A percentile compares a stretch with the other conserved stretches of the same genome.
Conservation (phyloP, 2,329 filamentous ascomycete genomes). For the Arthrobotrys megalospora region DNA sequence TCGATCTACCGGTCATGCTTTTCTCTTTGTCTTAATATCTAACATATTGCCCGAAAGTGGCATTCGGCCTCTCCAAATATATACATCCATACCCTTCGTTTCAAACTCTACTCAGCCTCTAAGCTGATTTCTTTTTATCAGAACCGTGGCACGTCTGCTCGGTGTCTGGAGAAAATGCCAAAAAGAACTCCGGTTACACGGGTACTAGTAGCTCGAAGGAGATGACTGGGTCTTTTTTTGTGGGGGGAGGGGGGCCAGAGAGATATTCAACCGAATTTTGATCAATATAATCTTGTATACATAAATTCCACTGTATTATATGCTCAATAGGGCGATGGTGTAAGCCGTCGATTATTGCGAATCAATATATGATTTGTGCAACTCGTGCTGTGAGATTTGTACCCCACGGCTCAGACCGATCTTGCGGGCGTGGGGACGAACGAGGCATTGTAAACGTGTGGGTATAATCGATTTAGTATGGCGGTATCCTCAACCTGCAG, state of each 20-base stretch:
- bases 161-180: not conserved
- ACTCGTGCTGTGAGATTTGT: too few species aligned
- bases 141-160: not conserved
- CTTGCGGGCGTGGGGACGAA: too few species aligned
- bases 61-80: too few species aligned
- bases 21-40: conserved; percentile 2
- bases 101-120: too few species aligned
- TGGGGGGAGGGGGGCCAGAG: too few species aligned
- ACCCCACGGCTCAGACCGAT: too few species aligned
- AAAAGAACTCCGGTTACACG: too few species aligned
- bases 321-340: not conserved
- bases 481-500: not conserved
- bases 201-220: not conserved
- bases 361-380: too few species aligned
- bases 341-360: not conserved
- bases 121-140: too few species aligned
- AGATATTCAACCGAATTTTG: not conserved
- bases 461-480: not conserved
- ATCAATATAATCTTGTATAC: conserved; percentile 22
- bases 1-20: not conserved
- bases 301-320: conserved; percentile 5
- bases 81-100: too few species aligned
- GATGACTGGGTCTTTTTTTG: not conserved
- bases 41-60: too few species aligned
- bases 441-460: too few species aligned